Percentiles rank a stretch among this genome's conserved stretches.
Evolutionary conservation across 2,329 filamentous ascomycete species (phyloP).

Genomic region (Rhinocladiella mackenziei): DNA sequence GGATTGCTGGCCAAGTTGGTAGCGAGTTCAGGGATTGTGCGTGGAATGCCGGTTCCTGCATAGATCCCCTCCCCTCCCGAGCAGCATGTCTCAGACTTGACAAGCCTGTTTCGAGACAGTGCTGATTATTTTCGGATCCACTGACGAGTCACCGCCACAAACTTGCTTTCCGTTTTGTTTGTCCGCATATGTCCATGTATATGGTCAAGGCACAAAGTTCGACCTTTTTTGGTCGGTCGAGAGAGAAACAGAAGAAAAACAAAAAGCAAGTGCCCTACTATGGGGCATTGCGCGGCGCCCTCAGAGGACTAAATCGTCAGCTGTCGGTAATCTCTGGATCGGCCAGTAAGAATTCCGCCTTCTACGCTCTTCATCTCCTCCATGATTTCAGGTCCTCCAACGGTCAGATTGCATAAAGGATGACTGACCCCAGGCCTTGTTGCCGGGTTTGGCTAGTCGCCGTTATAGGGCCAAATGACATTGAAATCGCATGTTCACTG

Average conservation of each 20-base stretch:
- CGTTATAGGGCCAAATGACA: background rate
- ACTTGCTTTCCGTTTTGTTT: background rate
- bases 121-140: constrained; percentile 16
- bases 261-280: background rate
- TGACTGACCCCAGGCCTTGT: no score
- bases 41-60: constrained; percentile 13
- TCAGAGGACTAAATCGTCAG: constrained; percentile 16
- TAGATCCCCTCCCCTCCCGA: constrained; percentile 19
- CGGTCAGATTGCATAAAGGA: no score
- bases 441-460: background rate
- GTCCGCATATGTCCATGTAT: background rate
- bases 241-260: background rate
- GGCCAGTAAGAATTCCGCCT: constrained; percentile 9
- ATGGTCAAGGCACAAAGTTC: background rate
- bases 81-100: constrained; percentile 23
- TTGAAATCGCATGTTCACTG: background rate
- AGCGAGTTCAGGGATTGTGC: constrained; percentile 11
- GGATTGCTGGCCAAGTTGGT: constrained; percentile 7
- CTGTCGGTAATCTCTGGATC: constrained; percentile 22
- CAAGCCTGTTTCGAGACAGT: constrained; percentile 17
- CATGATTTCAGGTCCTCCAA: no score
- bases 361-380: background rate
- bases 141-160: constrained; percentile 7
- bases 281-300: constrained; percentile 19
- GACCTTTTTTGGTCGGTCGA: background rate